Evolutionary conservation across 495 filamentous ascomycete species (phyloP).

Genomic region (Podospora conica): DNA sequence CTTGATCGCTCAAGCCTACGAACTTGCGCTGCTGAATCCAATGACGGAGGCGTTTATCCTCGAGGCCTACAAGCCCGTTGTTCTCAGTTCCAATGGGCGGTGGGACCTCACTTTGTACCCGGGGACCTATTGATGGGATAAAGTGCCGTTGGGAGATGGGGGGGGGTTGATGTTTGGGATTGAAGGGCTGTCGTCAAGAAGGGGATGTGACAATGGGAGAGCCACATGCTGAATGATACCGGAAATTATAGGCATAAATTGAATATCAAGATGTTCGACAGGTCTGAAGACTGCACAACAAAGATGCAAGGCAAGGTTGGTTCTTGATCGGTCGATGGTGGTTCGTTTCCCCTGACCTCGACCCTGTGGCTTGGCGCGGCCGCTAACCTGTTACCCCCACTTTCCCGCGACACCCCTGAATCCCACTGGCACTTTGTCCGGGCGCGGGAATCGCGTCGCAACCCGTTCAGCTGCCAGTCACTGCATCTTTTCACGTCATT

Average conservation of each 20-base stretch:
- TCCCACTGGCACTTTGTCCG: background rate
- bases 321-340: background rate
- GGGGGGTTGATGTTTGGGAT: background rate
- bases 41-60: slow-evolving; percentile 13
- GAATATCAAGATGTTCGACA: background rate
- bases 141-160: background rate
- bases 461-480: background rate
- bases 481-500: background rate
- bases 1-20: slow-evolving; percentile 26
- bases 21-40: slow-evolving; percentile 13
- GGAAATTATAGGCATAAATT: background rate
- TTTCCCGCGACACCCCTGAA: background rate
- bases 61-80: slow-evolving; percentile 10
- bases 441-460: background rate
- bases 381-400: background rate
- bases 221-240: background rate
- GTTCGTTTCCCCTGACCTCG: background rate
- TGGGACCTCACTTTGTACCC: slow-evolving; percentile 16
- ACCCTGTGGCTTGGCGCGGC: background rate
- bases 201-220: too few relatives aligned
- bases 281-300: too few relatives aligned
- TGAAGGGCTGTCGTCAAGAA: background rate
- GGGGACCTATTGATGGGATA: slow-evolving; percentile 11
- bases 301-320: background rate
- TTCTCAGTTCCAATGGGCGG: slow-evolving; percentile 15